Percentiles rank a stretch among this genome's conserved stretches.
phyloP scores from a whole-genome alignment of 2,329 filamentous ascomycete genomes.

The Colletotrichum noveboracense region DNA sequence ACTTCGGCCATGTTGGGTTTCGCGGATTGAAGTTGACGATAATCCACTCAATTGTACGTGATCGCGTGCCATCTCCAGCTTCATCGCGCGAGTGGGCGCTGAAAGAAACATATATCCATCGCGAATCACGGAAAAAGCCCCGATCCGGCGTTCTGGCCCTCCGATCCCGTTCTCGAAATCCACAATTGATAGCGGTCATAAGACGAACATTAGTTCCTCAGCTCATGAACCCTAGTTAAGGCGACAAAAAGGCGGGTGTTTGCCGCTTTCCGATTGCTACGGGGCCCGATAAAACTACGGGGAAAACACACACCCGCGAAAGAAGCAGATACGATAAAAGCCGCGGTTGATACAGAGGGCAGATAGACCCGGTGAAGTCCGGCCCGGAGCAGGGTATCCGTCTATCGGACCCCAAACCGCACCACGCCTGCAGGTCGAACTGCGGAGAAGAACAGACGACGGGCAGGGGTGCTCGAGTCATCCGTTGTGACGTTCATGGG shows the following conservation, averaged over 20 bases:
- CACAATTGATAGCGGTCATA: constrained; percentile 19
- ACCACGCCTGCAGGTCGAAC: background rate
- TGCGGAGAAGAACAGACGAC: constrained; percentile 14
- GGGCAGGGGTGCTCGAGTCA: background rate
- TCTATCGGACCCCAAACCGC: background rate
- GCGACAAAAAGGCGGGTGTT: background rate
- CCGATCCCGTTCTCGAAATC: background rate
- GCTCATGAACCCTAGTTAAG: background rate
- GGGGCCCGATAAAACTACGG: background rate
- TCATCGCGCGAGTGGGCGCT: background rate
- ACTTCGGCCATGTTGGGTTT: background rate
- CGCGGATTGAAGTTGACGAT: background rate
- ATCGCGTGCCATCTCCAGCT: background rate
- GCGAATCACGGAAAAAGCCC: background rate
- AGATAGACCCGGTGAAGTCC: constrained; percentile 9
- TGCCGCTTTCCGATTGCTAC: background rate
- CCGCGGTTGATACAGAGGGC: constrained; percentile 1
- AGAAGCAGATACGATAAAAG: background rate
- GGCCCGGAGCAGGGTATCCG: constrained; percentile 1
- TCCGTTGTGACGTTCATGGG: background rate
- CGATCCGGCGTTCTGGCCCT: background rate
- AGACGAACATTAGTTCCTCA: background rate
- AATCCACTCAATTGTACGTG: background rate
- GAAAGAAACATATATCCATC: constrained; percentile 7
- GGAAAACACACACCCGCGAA: background rate